Evolutionary conservation across 305 asterid species (phyloP), one percentile per base, ranked within the genome.

Genomic region (Plantago rigida): DNA sequence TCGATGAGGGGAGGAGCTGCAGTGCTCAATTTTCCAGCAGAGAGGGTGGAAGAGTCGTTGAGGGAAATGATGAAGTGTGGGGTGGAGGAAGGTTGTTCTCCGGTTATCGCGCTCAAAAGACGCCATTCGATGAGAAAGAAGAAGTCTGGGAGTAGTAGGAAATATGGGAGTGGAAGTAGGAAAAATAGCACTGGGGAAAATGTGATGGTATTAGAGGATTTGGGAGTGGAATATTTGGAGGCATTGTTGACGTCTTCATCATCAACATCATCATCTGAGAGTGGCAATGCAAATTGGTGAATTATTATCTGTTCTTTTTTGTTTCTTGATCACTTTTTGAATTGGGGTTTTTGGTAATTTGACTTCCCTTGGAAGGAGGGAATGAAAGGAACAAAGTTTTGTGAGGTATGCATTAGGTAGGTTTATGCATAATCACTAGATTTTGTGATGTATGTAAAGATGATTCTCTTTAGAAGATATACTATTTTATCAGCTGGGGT

Each of bases 151-250:
- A 63, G 47, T 44, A 63, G 47, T 44, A 71, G 73, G 64, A 78
- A 61, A 26, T 72, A 51, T 11, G 63, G 65, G 42, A 46, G 19
- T 45, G 63, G 47, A 29, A 59, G 63, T 56, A 57, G 22, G 9
- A 14, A 26, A 0, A 52, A 19, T 8, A 51, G 34, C 44, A 28
- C 47, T 5, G 53, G 17, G 5, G 80, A 71, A 2, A 81, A 79
- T 80, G 79, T 82, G 72, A 73, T 87, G 51, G 87, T 87, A 13
- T 69, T 87, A 31, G 90, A 87, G 79, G 96, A 87, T 70, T 80
- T 87, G 88, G 96, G 96, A 11, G 81, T 77, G 34, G 94, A 85
- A n/a, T 82, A 73, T 73, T 72, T 85, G 29, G 96, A 88, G 63
- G 72, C 74, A 31, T 63, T 88, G 9, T 75, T 85, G 76, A 82